phyloP scores from a whole-genome alignment of 108 stramenopile genomes.

The Skeletonema costatum region DNA sequence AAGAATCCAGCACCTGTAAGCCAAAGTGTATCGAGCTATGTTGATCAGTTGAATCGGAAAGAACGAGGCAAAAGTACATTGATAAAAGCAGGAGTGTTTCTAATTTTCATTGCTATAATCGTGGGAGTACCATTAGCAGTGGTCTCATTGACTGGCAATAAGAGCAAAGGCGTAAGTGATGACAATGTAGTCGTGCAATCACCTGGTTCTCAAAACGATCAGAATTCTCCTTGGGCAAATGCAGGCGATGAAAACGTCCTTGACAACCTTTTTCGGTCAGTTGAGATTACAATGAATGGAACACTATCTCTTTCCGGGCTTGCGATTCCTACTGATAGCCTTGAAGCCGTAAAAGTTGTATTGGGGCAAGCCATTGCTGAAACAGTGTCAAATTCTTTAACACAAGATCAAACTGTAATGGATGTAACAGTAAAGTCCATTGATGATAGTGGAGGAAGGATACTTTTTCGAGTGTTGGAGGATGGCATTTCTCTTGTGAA shows the following conservation, averaged over 20 bases:
- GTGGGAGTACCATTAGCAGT: slow-evolving; percentile 36
- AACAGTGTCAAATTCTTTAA: background rate
- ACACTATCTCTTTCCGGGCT: background rate
- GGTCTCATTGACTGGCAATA: slow-evolving; percentile 11
- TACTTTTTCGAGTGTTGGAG: background rate
- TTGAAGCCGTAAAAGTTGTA: background rate
- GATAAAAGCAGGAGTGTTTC: slow-evolving; percentile 24
- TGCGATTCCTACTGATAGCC: background rate
- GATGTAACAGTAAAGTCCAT: background rate
- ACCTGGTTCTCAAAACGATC: background rate
- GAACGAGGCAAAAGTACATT: slow-evolving; percentile 23
- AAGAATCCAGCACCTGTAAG: slow-evolving; percentile 45
- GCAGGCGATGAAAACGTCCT: slow-evolving; percentile 7
- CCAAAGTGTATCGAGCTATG: slow-evolving; percentile 39
- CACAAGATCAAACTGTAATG: background rate
- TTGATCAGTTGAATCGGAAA: slow-evolving; percentile 39
- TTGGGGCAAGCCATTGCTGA: background rate
- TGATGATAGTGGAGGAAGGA: background rate
- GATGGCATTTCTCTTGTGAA: background rate
- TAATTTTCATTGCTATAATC: slow-evolving; percentile 27
- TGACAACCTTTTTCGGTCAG: background rate
- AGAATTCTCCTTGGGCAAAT: background rate
- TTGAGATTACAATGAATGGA: background rate
- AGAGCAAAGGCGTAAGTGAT: background rate
- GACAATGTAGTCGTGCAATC: background rate